A percentile compares a stretch with the other conserved stretches of the same genome.
Evolutionary conservation across 177 flowering plant species (phyloP).

Genomic region (Vitis hybrid): DNA sequence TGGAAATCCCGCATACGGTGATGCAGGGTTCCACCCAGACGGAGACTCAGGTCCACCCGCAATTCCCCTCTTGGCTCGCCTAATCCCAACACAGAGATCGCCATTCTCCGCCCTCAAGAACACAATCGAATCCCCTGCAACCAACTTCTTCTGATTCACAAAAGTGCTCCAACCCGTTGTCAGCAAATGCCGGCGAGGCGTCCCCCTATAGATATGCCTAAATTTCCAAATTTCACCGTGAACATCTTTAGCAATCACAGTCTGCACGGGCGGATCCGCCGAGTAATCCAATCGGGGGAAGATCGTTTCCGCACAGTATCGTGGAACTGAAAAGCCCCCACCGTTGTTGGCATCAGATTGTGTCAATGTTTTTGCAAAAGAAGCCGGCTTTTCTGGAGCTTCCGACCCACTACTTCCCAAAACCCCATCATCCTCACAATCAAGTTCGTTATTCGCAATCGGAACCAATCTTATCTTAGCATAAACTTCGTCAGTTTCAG

Average conservation of each 20-base stretch:
- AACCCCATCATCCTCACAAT: conserved; percentile 31
- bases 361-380: conserved; percentile 91
- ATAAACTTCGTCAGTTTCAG: conserved; percentile 88
- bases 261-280: conserved; percentile 96
- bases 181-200: conserved; percentile 90
- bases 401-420: conserved; percentile 27
- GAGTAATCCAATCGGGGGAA: conserved; percentile 87
- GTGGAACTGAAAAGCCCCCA: conserved; percentile 96
- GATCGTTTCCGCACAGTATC: conserved; percentile 97
- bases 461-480: conserved; percentile 72
- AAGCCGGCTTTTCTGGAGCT: conserved; percentile 59
- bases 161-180: conserved; percentile 99
- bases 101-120: conserved; percentile 80
- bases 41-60: conserved; percentile 41
- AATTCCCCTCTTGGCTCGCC: conserved; percentile 76
- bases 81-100: conserved; percentile 85
- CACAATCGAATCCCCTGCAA: conserved; percentile 96
- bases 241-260: conserved; percentile 85
- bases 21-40: conserved; percentile 59
- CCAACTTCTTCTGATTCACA: conserved; percentile 94
- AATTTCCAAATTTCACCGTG: conserved; percentile 96
- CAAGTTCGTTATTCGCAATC: conserved; percentile 33
- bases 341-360: conserved; percentile 99
- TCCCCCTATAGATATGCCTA: conserved; percentile 93
- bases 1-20: conserved; percentile 54